Base-by-base conservation (phyloP, 148 eudicot genomes). In the Fallopia convolvulus region DNA sequence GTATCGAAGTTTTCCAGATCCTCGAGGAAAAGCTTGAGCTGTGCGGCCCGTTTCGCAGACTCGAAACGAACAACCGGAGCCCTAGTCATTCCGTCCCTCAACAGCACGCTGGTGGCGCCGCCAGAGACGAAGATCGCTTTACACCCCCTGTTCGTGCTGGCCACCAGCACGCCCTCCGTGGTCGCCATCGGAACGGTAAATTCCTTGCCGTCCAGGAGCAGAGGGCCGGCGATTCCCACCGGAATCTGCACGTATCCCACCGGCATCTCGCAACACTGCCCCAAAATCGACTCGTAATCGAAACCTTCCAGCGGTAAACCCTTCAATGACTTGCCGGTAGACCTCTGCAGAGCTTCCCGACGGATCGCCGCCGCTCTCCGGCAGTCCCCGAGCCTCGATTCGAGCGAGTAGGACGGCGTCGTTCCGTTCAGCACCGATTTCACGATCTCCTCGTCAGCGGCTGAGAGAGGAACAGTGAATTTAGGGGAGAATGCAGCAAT, bases 191-290 rank as follows among this genome's bases (percentile, higher is more conserved):
- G 76, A 2, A 74, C 40, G 7, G 20, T 10, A 40, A n/a, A 50
- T 61, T 74, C 76, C 40, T 30, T 50, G 9, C 42, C 76, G 40
- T 74, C 76, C 14, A 74, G 40, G 9, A 47, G 60, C 39, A 74
- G 20, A 32, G 76, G 76, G 6, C 76, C 76, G 1, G 63, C 76
- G 14, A 49, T 74, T 6, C 63, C 76, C 76, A 74, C 76, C 42
- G 76, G 76, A 14, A 74, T 74, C 40, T 74, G 58, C 41, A 74
- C 76, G 76, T 49, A 74, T 12, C 76, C 76, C 40, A 74, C 76
- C 40, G 76, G 76, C 76, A 74, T 74, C 76, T 74, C 76, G 60
- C 76, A 74, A 30, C 76, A 74, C 76, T 52, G 76, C 58, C 76
- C 76, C 44, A 74, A 23, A 44, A 74, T 74, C 58, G 76, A 74